A percentile compares a stretch with the other conserved stretches of the same genome.
These are phyloP conservation scores for Ophiorrhiza pumila DNA, from an alignment of 257 asterid species.

Conservation along the genomic window DNA sequence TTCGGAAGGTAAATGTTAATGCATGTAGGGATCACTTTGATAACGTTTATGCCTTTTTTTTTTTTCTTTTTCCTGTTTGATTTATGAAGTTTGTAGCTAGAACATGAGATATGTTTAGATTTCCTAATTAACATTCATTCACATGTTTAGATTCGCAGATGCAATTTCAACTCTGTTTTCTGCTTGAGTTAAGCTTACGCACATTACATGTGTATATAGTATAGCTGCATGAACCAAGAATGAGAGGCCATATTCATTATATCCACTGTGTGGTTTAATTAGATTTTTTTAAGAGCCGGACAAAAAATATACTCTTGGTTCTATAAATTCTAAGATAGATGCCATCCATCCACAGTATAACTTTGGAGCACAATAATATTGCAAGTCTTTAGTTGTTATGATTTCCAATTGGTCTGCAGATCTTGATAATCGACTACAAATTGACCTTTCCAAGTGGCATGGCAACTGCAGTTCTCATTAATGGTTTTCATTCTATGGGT, in stretches of 20 bases:
- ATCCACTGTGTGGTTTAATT: neutral
- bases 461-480: slow-evolving; percentile 91
- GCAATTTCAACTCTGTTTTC: neutral
- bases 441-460: slow-evolving; percentile 87
- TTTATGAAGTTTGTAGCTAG: neutral
- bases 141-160: no score
- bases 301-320: slow-evolving; percentile 1
- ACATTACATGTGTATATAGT: neutral
- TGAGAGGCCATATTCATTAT: neutral
- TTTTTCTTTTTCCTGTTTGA: neutral
- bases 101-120: neutral
- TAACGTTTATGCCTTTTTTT: neutral
- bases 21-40: neutral
- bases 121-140: neutral
- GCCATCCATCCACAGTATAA: neutral
- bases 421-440: slow-evolving; percentile 81
- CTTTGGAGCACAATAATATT: neutral
- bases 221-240: no score
- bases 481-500: slow-evolving; percentile 76
- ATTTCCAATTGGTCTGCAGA: slow-evolving; percentile 42
- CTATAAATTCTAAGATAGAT: neutral
- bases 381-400: neutral
- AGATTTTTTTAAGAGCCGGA: neutral
- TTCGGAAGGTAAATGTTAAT: slow-evolving; percentile 52
- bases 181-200: neutral